A percentile compares a stretch with the other conserved stretches of the same genome.
Evolutionary conservation across 495 filamentous ascomycete genomes (phyloP).

Genomic region (Penicillium coffeae): DNA sequence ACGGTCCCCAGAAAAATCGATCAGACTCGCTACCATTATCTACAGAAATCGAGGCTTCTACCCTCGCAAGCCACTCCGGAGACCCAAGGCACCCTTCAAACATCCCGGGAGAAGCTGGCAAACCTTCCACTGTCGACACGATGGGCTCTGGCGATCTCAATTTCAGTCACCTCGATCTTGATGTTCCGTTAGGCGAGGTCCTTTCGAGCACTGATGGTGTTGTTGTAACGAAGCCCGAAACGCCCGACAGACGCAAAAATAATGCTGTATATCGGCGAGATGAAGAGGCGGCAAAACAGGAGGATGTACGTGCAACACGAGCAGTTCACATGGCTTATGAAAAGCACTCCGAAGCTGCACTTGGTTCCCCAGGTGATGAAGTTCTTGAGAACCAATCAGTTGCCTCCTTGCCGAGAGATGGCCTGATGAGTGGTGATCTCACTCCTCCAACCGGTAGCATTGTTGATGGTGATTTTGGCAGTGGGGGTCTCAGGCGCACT

Average conservation of each 20-base stretch:
- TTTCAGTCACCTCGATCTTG: slow-evolving; percentile 67
- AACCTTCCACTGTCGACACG: slow-evolving; percentile 80
- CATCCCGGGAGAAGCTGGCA: slow-evolving; percentile 42
- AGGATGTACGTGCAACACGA: slow-evolving; percentile 54
- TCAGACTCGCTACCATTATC: slow-evolving; percentile 23
- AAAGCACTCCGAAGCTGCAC: slow-evolving; percentile 33
- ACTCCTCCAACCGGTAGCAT: slow-evolving; percentile 64
- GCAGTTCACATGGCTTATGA: slow-evolving; percentile 62
- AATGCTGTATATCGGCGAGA: slow-evolving; percentile 41
- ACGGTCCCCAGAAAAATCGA: slow-evolving; percentile 45
- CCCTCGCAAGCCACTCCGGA: slow-evolving; percentile 19
- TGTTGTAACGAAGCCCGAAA: slow-evolving; percentile 38
- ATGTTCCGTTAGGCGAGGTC: slow-evolving; percentile 34
- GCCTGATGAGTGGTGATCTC: slow-evolving; percentile 45
- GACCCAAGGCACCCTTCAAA: slow-evolving; percentile 18
- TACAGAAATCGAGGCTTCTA: slow-evolving; percentile 22
- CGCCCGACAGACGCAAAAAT: slow-evolving; percentile 36
- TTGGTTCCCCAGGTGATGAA: slow-evolving; percentile 28
- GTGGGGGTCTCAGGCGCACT: slow-evolving; percentile 57
- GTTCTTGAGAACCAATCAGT: slow-evolving; percentile 30
- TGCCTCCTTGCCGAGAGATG: slow-evolving; percentile 32
- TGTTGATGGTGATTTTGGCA: slow-evolving; percentile 60
- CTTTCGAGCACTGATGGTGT: slow-evolving; percentile 37
- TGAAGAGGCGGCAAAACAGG: slow-evolving; percentile 51
- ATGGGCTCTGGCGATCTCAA: slow-evolving; percentile 85